Base-by-base conservation (phyloP, 2,329 filamentous ascomycete genomes). In the Graphilbum ipis-grandicollis region DNA sequence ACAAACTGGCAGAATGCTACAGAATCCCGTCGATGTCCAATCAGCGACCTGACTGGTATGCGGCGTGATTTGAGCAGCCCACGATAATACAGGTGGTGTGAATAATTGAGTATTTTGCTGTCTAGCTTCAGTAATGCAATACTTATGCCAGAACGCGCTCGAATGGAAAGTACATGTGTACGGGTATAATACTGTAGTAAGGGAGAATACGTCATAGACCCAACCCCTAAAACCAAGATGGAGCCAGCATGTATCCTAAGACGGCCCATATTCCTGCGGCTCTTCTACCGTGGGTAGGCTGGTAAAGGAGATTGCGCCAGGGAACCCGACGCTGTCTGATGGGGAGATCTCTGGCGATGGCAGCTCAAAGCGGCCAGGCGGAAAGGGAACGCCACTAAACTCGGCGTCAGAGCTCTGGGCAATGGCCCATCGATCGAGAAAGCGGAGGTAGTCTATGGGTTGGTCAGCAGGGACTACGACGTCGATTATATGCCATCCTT, bases 331-430 rank as follows among this genome's bases (percentile, higher is more conserved):
- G 14, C 43, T 41, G 17, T 48, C 45, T 9, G 44, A 41, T 2
- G 59, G 51, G 22, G 50, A 48, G n/a, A 66, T 57, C 37, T 64
- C 56, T 13, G 62, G 62, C 29, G 63, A 63, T 5, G 61, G 59
- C 9, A 66, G 47, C 47, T 66, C 62, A 38, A 63, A 56, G 34
- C 56, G 59, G 44, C 60, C 57, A 6, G 54, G 52, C 4, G 62
- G 62, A 37, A 64, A 63, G 1, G 61, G 53, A 19, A 63, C 55
- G 8, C 58, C 59, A 19, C 57, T 52, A 39, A 64, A 65, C 36
- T 63, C 59, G 38, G 56, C 55, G 41, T 67, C 64, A 10, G 57
- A 56, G 42, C 51, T 56, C 39, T 66, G 62, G 31, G 60, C 63
- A 39, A 56, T 47, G 19, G 55, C 44, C 64, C 64, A 68, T 33